phyloP scores from a whole-genome alignment of 345 rosid species.

The Psidium guajava region DNA sequence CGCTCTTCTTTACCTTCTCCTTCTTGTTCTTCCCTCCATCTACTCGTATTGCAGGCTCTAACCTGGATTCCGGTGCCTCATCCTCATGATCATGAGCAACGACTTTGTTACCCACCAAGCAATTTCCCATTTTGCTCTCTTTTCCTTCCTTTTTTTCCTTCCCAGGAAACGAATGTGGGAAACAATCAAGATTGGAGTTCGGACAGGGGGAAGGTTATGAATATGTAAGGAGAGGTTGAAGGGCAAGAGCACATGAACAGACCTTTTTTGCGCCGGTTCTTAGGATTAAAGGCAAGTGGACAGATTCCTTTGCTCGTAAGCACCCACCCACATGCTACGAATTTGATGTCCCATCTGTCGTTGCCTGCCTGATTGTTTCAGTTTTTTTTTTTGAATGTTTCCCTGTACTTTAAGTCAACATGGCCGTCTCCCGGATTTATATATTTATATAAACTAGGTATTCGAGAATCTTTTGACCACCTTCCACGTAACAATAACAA shows the following conservation, averaged over 20 bases:
- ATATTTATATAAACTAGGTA: background rate
- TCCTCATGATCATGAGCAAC: constrained; percentile 1
- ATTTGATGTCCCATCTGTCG: background rate
- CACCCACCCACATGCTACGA: background rate
- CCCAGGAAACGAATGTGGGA: background rate
- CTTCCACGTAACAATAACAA: background rate
- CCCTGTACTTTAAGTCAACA: background rate
- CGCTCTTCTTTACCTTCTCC: constrained; percentile 7
- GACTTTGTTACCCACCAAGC: constrained; percentile 7
- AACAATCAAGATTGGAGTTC: background rate
- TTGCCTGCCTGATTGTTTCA: background rate
- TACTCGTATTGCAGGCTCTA: background rate
- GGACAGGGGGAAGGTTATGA: background rate
- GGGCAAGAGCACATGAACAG: constrained; percentile 30
- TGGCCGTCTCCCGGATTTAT: background rate
- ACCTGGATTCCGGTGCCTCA: background rate
- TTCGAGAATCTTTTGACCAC: background rate
- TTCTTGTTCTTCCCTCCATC: background rate
- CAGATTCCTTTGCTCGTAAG: background rate
- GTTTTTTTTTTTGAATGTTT: background rate
- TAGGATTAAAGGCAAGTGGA: constrained; percentile 5
- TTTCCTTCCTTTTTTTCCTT: background rate
- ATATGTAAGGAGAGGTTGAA: background rate
- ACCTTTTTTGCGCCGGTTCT: constrained; percentile 41
- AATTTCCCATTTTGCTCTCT: constrained; percentile 26